Conservation (phyloP, 2,329 filamentous ascomycete genomes). For the Cryphonectria japonica region DNA sequence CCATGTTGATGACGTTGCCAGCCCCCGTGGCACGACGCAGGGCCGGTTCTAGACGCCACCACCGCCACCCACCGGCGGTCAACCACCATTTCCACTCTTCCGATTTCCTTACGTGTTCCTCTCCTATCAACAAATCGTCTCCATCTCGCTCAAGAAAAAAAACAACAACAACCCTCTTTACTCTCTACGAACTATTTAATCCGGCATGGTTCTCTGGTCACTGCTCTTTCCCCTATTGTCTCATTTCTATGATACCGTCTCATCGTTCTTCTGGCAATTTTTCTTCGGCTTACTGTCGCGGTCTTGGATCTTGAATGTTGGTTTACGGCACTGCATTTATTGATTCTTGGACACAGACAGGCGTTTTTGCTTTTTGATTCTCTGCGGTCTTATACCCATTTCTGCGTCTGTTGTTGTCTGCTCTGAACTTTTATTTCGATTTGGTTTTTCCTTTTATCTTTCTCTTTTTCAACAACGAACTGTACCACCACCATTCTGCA, state of each 20-base stretch:
- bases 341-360: slow-evolving; percentile 13
- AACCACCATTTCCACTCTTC: slow-evolving; percentile 9
- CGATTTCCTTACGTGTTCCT: slow-evolving; percentile 7
- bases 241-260: slow-evolving; percentile 13
- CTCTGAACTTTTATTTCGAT: slow-evolving; percentile 4
- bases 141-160: slow-evolving; percentile 2
- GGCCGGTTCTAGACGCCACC: slow-evolving; percentile 10
- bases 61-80: background rate
- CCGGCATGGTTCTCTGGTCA: slow-evolving; percentile 21
- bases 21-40: slow-evolving; percentile 47
- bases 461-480: slow-evolving; percentile 4
- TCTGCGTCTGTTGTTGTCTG: slow-evolving; percentile 8
- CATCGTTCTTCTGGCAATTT: slow-evolving; percentile 5
- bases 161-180: slow-evolving; percentile 8
- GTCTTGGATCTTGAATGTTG: slow-evolving; percentile 14
- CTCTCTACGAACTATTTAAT: slow-evolving; percentile 16
- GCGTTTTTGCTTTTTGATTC: slow-evolving; percentile 15
- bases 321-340: slow-evolving; percentile 24
- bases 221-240: slow-evolving; percentile 23
- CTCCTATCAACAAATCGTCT: slow-evolving; percentile 11
- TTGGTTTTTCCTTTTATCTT: background rate
- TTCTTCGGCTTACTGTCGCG: slow-evolving; percentile 13
- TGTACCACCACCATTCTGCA: slow-evolving; percentile 22
- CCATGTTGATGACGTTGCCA: slow-evolving; percentile 74
- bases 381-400: slow-evolving; percentile 20